Evolutionary conservation across 371 early-diverging fungal species (phyloP).

Genomic region (Haplosporangium sp.): DNA sequence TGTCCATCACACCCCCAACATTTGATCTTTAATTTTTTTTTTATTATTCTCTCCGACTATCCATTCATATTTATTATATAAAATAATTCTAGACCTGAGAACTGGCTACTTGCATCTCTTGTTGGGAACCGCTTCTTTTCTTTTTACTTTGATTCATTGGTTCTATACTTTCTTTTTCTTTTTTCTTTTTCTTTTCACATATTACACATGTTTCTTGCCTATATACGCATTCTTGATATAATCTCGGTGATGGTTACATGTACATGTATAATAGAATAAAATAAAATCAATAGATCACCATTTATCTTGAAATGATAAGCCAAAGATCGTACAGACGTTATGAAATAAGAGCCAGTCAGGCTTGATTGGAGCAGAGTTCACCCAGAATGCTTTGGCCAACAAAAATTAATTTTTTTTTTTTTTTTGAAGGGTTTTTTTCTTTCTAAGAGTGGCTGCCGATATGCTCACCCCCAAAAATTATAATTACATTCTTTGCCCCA

Average conservation of each 20-base stretch:
- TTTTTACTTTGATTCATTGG: too few relatives aligned
- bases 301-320: not conserved
- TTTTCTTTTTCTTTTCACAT: too few relatives aligned
- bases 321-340: not conserved
- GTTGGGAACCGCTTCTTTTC: too few relatives aligned
- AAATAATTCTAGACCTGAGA: too few relatives aligned
- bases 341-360: conserved; percentile 1
- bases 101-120: too few relatives aligned
- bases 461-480: conserved; percentile 4
- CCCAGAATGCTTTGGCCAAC: conserved; percentile 14
- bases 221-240: too few relatives aligned
- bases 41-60: not conserved
- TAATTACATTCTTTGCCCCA: conserved; percentile 4
- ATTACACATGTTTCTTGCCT: too few relatives aligned
- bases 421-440: not conserved
- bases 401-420: not conserved
- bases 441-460: conserved; percentile 4
- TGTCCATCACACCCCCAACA: conserved; percentile 5
- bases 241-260: too few relatives aligned
- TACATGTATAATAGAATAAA: too few relatives aligned
- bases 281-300: too few relatives aligned
- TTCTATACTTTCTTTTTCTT: too few relatives aligned
- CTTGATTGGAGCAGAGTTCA: not conserved
- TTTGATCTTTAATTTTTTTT: not conserved
- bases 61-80: not conserved